Evolutionary conservation across 2,329 filamentous ascomycete genomes (phyloP).

Genomic region (Fusarium armeniacum): DNA sequence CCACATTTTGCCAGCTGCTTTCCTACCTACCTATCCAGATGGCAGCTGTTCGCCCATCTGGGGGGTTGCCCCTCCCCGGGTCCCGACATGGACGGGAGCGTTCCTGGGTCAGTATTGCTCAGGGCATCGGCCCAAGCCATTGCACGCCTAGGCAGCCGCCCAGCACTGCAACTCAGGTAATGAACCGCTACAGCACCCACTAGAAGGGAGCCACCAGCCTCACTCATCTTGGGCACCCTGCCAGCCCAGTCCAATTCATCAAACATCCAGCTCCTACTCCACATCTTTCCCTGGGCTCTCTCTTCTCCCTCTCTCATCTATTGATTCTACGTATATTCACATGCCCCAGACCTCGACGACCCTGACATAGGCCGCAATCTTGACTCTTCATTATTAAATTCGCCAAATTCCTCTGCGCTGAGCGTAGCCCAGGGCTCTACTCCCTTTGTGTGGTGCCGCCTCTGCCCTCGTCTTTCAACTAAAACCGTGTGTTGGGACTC

Average conservation of each 20-base stretch:
- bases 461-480: slow-evolving; percentile 38
- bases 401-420: slow-evolving; percentile 37
- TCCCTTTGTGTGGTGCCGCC: slow-evolving; percentile 20
- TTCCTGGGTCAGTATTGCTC: slow-evolving; percentile 12
- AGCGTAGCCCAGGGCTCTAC: slow-evolving; percentile 25
- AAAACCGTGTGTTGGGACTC: slow-evolving; percentile 52
- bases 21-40: neutral
- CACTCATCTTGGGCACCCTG: slow-evolving; percentile 7
- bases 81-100: slow-evolving; percentile 8
- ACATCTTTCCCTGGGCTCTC: slow-evolving; percentile 29
- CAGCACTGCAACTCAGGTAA: neutral
- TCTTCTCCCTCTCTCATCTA: slow-evolving; percentile 48
- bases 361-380: slow-evolving; percentile 42
- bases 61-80: slow-evolving; percentile 16
- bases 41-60: slow-evolving; percentile 5
- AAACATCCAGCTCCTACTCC: slow-evolving; percentile 45
- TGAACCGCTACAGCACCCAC: slow-evolving; percentile 5
- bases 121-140: neutral
- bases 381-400: slow-evolving; percentile 29
- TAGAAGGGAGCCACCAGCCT: slow-evolving; percentile 24
- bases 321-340: slow-evolving; percentile 46
- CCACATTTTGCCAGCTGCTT: slow-evolving; percentile 27
- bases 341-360: slow-evolving; percentile 40
- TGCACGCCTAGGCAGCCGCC: too few relatives aligned
- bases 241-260: slow-evolving; percentile 32